These are phyloP conservation scores for Camelina neglecta DNA, from an alignment of 345 rosid species.

Conservation along the genomic window DNA sequence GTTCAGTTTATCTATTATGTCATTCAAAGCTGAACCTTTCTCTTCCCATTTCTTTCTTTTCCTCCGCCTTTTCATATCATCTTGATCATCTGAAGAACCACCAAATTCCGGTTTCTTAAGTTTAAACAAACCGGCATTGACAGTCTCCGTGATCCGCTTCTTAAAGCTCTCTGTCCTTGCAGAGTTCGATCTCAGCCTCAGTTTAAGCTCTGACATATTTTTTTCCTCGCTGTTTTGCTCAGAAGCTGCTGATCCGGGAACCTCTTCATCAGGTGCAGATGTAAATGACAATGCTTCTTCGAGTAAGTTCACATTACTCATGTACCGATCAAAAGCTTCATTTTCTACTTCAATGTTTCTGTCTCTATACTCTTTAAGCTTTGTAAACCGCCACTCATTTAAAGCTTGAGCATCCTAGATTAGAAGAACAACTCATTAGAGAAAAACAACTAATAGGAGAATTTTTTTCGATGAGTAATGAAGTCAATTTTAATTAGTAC, in stretches of 20 bases:
- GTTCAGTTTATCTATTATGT: conserved; percentile 73
- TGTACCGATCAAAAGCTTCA: conserved; percentile 83
- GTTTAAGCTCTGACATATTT: conserved; percentile 49
- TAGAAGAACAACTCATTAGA: conserved; percentile 18
- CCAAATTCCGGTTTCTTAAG: conserved; percentile 48
- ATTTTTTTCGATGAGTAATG: neutral
- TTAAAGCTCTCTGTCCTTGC: conserved; percentile 58
- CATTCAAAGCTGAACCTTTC: conserved; percentile 57
- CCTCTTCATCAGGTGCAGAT: conserved; percentile 52
- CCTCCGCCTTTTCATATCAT: conserved; percentile 42
- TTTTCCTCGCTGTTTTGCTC: conserved; percentile 42
- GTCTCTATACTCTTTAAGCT: conserved; percentile 75
- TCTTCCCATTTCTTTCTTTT: conserved; percentile 54
- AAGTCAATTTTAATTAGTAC: conserved; percentile 41
- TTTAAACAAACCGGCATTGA: conserved; percentile 68
- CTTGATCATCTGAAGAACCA: conserved; percentile 43
- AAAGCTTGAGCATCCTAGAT: conserved; percentile 83
- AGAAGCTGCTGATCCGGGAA: conserved; percentile 42
- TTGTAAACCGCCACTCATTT: conserved; percentile 93
- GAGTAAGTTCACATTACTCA: conserved; percentile 70
- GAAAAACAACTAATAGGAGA: neutral
- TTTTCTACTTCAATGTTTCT: conserved; percentile 77
- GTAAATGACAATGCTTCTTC: conserved; percentile 74
- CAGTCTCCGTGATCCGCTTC: conserved; percentile 56
- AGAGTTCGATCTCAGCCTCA: conserved; percentile 57